phyloP scores from a whole-genome alignment of 2,329 filamentous ascomycete species.

The Coleophoma eucalyptorum region DNA sequence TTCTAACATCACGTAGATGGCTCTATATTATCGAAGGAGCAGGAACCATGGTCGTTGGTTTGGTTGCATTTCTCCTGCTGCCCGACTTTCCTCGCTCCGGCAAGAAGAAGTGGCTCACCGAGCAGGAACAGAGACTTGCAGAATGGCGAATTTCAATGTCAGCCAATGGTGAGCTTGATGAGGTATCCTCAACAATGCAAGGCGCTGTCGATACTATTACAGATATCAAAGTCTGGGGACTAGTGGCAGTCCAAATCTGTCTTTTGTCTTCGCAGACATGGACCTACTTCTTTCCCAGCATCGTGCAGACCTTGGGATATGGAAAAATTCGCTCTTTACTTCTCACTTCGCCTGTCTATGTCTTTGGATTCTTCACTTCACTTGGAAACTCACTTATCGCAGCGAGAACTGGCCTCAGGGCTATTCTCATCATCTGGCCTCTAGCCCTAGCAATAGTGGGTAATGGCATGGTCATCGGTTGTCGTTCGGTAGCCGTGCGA shows the following conservation, averaged over 20 bases:
- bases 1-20: too few species aligned
- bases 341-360: conserved; percentile 17
- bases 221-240: conserved; percentile 40
- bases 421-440: conserved; percentile 42
- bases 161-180: conserved; percentile 61
- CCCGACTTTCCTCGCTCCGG: conserved; percentile 6
- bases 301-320: conserved; percentile 13
- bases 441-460: conserved; percentile 35
- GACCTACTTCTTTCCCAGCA: conserved; percentile 26
- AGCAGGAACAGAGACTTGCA: conserved; percentile 36
- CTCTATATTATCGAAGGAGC: conserved; percentile 14
- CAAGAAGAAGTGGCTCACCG: conserved; percentile 34
- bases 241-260: conserved; percentile 14
- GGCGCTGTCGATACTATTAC: conserved; percentile 28
- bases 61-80: conserved; percentile 2
- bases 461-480: conserved; percentile 29
- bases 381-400: conserved; percentile 32
- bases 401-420: conserved; percentile 32
- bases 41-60: conserved; percentile 8
- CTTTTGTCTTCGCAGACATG: conserved; percentile 6
- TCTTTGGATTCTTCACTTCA: conserved; percentile 29
- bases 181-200: conserved; percentile 45
- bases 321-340: conserved; percentile 11
- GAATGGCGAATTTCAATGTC: conserved; percentile 52
- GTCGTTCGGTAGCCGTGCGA: conserved; percentile 18